Conservation (phyloP, 305 asterid species). For the Fraxinus dipetala region DNA sequence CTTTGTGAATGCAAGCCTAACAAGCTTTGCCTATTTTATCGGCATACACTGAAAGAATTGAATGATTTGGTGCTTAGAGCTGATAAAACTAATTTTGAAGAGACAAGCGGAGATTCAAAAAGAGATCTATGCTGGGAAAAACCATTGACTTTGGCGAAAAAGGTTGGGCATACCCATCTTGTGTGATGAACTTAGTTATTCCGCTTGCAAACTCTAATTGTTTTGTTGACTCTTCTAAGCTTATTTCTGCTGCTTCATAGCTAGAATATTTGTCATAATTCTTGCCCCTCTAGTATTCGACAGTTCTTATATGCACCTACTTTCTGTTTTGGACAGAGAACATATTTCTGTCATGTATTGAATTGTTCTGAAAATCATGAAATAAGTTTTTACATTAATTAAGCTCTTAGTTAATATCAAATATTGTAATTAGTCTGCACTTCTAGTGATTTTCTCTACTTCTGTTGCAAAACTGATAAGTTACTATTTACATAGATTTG, state of each 20-base stretch:
- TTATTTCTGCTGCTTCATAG: constrained; percentile 3
- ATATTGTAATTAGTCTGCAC: constrained; percentile 1
- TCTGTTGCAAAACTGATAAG: not conserved
- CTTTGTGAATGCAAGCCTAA: constrained; percentile 87
- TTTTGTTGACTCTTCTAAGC: not conserved
- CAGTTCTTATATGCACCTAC: constrained; percentile 11
- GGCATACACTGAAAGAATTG: constrained; percentile 81
- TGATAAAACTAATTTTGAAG: constrained; percentile 38
- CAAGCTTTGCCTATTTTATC: constrained; percentile 69
- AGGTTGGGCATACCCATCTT: constrained; percentile 42
- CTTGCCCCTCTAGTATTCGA: not conserved
- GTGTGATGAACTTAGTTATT: constrained; percentile 3
- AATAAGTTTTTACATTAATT: not conserved
- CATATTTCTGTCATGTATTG: not conserved
- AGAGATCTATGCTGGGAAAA: constrained; percentile 38
- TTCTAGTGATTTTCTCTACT: not conserved
- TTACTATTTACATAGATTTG: not conserved
- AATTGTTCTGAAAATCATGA: constrained; percentile 4
- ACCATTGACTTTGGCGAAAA: constrained; percentile 50
- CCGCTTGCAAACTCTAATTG: constrained; percentile 8
- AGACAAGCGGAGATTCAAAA: constrained; percentile 34
- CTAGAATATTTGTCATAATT: constrained; percentile 1
- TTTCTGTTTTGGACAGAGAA: not conserved
- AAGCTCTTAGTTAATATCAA: not conserved
- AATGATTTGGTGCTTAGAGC: constrained; percentile 52